phyloP scores from a whole-genome alignment of 176 grass and related monocot genomes.

The Musa beccarii region DNA sequence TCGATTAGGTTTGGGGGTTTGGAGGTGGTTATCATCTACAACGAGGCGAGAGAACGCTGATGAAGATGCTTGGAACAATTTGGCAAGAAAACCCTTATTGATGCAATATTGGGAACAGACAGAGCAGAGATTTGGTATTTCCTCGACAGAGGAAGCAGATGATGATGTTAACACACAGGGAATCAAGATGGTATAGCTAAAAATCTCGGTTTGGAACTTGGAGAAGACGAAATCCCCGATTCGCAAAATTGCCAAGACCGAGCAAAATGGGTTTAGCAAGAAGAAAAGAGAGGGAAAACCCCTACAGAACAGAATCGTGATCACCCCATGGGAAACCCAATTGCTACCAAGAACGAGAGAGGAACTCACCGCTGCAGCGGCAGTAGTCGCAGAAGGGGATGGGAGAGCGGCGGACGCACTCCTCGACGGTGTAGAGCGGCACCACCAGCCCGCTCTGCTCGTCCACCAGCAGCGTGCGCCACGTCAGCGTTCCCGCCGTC shows the following conservation, averaged over 20 bases:
- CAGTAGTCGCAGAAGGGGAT: slow-evolving; percentile 52
- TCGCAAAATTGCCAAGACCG: neutral
- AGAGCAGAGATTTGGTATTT: neutral
- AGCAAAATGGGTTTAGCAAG: neutral
- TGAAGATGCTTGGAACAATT: neutral
- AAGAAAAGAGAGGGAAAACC: neutral
- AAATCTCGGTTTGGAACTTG: neutral
- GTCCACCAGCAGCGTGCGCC: slow-evolving; percentile 50
- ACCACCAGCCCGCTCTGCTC: slow-evolving; percentile 31
- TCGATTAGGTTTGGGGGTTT: too few relatives aligned
- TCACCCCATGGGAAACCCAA: neutral
- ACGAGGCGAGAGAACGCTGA: too few relatives aligned
- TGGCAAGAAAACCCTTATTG: neutral
- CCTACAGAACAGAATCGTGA: neutral
- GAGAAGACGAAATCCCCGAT: neutral
- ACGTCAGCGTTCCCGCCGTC: slow-evolving; percentile 23
- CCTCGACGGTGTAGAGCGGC: slow-evolving; percentile 61
- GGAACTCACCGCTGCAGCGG: slow-evolving; percentile 49
- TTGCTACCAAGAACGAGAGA: neutral
- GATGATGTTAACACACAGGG: too few relatives aligned
- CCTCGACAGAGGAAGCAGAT: too few relatives aligned
- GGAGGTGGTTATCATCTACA: too few relatives aligned
- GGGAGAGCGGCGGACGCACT: slow-evolving; percentile 28
- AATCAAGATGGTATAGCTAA: neutral
- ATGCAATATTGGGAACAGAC: neutral